These are phyloP conservation scores for Chaetomidium leptoderma DNA, from an alignment of 495 filamentous ascomycete genomes.

Conservation along the genomic window DNA sequence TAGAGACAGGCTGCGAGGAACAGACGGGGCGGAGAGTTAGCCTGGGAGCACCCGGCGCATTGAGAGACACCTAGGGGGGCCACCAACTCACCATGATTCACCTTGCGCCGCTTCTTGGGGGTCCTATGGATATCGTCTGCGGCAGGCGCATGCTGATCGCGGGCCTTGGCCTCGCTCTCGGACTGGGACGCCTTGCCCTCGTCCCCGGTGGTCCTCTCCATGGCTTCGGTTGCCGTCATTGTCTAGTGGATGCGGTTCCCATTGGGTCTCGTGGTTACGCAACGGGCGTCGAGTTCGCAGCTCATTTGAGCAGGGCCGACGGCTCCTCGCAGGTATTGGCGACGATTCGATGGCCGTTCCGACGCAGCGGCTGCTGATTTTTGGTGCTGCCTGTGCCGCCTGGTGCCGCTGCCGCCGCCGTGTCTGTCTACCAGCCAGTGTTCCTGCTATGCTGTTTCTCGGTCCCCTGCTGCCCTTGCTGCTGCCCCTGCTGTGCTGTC, in stretches of 20 bases:
- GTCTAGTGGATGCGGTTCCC: constrained; percentile 39
- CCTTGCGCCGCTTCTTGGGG: constrained; percentile 95
- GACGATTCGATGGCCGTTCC: constrained; percentile 34
- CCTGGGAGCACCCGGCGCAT: constrained; percentile 25
- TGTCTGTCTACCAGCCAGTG: not conserved
- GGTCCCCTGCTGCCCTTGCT: not conserved
- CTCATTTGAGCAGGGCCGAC: constrained; percentile 46
- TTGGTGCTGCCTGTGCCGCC: not conserved
- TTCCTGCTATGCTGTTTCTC: constrained; percentile 5
- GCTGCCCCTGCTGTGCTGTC: not conserved
- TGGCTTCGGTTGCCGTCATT: constrained; percentile 40
- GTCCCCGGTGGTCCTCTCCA: constrained; percentile 47
- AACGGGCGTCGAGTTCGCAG: constrained; percentile 46
- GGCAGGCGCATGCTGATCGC: constrained; percentile 42
- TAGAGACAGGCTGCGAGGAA: constrained; percentile 86
- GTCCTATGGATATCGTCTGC: constrained; percentile 52
- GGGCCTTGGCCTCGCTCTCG: constrained; percentile 43
- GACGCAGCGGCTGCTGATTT: constrained; percentile 22
- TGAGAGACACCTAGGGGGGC: constrained; percentile 26
- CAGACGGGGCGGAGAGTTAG: constrained; percentile 48
- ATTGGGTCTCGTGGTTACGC: constrained; percentile 50
- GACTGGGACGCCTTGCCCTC: constrained; percentile 49
- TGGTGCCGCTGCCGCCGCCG: constrained; percentile 7
- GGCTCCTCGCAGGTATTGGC: constrained; percentile 45
- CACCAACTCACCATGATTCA: constrained; percentile 85